Base-by-base conservation (phyloP, 192 early-diverging fungal genomes). In the Linnemannia exigua region DNA sequence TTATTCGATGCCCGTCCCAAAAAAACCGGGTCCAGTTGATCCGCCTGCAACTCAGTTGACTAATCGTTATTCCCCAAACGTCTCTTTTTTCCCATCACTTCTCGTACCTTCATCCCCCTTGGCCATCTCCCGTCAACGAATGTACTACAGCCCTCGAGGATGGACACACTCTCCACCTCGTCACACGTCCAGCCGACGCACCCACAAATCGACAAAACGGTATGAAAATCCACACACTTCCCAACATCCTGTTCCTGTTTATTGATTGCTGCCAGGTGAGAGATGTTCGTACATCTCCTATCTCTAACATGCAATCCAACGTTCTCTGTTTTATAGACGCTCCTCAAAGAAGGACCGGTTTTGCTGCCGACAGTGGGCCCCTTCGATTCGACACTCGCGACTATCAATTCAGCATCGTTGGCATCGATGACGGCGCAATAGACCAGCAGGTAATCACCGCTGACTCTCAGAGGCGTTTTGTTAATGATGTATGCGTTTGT, bases 111-210 rank as follows among this genome's bases (percentile, higher is more conserved):
- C 28, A 20, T 4, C 0, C 44, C 33, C 19, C 19, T n/a, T 20
- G 68, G n/a, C 46, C 67, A 36, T 51, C 17, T 19, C 25, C n/a
- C 6, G 19, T 12, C 33, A 36, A 74, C 25, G 22, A 41, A 37
- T 70, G 35, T 4, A 20, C 67, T 80, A 78, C 77, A 84, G 87
- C 87, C 46, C 81, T 91, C 22, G 81, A 88, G 63, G 85, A 91
- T 75, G 90, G 90, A 54, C 89, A 91, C 48, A 89, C 89, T 14
- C 81, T 91, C 28, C 90, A 91, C 68, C 85, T 91, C 54, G 90
- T 91, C 25, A 86, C 89, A 36, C 74, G 91, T n/a, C 89, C 91
- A 28, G 77, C 76, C 14, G 89, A 90, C 82, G 89, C 82, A 20
- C 91, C 91, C 35, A 54, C 74, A 6, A 91, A 89, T 78, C 87